Base-by-base conservation (phyloP, 1,284 basidiomycete genomes). In the Lentinus polychrous region DNA sequence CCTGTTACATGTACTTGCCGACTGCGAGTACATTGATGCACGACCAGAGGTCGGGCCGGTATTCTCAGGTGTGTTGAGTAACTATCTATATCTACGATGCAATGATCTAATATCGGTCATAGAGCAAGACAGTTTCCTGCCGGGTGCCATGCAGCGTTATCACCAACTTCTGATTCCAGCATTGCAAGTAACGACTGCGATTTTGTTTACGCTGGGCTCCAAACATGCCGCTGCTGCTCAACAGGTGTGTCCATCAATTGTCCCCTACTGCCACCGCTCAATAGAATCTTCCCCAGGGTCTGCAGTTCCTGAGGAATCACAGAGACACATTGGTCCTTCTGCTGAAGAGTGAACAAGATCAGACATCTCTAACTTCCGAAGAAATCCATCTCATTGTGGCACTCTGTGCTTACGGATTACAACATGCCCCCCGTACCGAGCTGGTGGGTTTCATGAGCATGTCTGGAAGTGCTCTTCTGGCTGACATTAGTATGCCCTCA, bases 101-200 rank as follows among this genome's bases (percentile, higher is more conserved):
- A 5, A 33, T 42, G 20, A 36, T 8, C 37, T 41, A 27, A 27
- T 1, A 43, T 50, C 38, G 14, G 23, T 47, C 22, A 34, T 1
- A 20, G 34, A 45, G 22, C 44, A 36, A 12, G 18, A 22, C 14
- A 17, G 46, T 14, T 49, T 32, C 38, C 40, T 47, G 22, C 93
- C 93, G 1, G 88, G 90, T 0, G 87, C 89, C 0, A 77, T 90
- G 11, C 87, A 91, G 52, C 79, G 93, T 34, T 94, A 95, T 65
- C 89, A 94, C 57, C 91, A 95, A 57, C 65, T 96, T 5, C 78
- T 95, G 52, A 78, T 91, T 64, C 93, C 93, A 0, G 83, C 86
- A 12, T 66, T 96, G 35, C 91, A 95, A 63, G 72, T 94, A 18
- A 76, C 86, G 14, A 76, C 83, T 50, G 82, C 77, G 5, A 75